Evolutionary conservation across 1,284 basidiomycete genomes (phyloP).

Genomic region (Hypsizygus ulmarius): DNA sequence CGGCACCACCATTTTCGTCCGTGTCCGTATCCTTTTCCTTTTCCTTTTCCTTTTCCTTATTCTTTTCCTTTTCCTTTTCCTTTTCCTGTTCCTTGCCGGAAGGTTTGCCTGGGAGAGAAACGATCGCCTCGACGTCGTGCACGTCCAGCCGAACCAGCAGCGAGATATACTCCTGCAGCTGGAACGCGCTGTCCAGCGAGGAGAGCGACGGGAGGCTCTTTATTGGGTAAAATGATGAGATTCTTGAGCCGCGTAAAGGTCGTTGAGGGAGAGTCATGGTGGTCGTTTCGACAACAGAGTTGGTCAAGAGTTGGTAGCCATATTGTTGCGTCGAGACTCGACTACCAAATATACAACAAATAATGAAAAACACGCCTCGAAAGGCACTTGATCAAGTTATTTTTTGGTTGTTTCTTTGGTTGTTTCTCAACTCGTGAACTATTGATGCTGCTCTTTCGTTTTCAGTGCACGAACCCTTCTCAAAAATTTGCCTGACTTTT

Average conservation of each 20-base stretch:
- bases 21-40: slow-evolving; percentile 19
- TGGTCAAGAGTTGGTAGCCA: slow-evolving; percentile 7
- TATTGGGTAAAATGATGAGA: slow-evolving; percentile 74
- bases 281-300: not conserved
- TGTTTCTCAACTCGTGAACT: too few relatives aligned
- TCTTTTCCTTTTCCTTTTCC: slow-evolving; percentile 33
- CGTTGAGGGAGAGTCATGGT: slow-evolving; percentile 47
- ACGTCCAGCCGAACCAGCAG: slow-evolving; percentile 83
- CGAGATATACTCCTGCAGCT: slow-evolving; percentile 93
- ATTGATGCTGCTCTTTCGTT: too few relatives aligned
- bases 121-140: slow-evolving; percentile 83
- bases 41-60: slow-evolving; percentile 25
- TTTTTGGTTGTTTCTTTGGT: too few relatives aligned
- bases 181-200: slow-evolving; percentile 86
- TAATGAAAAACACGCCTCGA: too few relatives aligned
- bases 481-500: too few relatives aligned
- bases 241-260: slow-evolving; percentile 69
- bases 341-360: too few relatives aligned
- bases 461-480: too few relatives aligned
- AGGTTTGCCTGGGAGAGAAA: slow-evolving; percentile 63
- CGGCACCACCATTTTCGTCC: slow-evolving; percentile 39
- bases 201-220: slow-evolving; percentile 64
- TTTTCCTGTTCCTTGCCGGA: slow-evolving; percentile 36
- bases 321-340: too few relatives aligned
- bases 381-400: too few relatives aligned